phyloP scores from a whole-genome alignment of 2,329 filamentous ascomycete genomes.

The Sclerotinia trifoliorum region DNA sequence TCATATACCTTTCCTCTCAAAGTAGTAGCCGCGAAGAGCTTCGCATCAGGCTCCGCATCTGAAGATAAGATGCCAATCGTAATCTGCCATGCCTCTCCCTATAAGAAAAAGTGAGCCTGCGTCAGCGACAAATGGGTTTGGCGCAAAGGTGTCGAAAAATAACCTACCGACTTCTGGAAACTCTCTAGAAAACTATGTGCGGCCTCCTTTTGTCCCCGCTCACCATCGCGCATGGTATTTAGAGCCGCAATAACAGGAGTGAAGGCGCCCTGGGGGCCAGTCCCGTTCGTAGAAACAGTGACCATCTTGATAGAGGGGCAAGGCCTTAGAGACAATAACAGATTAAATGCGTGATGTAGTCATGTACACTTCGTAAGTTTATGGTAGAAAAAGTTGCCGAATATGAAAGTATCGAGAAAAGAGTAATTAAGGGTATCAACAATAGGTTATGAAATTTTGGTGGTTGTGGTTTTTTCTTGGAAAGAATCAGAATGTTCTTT shows the following conservation, averaged over 20 bases:
- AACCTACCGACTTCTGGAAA: constrained; percentile 95
- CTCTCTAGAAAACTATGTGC: constrained; percentile 88
- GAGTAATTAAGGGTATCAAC: neutral
- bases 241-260: constrained; percentile 84
- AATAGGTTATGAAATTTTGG: neutral
- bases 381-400: neutral
- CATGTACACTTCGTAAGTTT: constrained; percentile 22
- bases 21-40: constrained; percentile 94
- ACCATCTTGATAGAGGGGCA: constrained; percentile 39
- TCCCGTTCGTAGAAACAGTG: constrained; percentile 51
- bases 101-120: constrained; percentile 30
- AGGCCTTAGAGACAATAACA: constrained; percentile 25
- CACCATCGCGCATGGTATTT: constrained; percentile 84
- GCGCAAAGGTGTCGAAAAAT: constrained; percentile 24
- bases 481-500: constrained; percentile 22
- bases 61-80: constrained; percentile 86
- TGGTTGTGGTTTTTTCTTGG: constrained; percentile 6
- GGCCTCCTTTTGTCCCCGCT: constrained; percentile 80
- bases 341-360: constrained; percentile 20
- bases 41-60: constrained; percentile 76
- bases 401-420: neutral
- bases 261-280: constrained; percentile 67
- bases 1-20: constrained; percentile 88
- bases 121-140: constrained; percentile 17
- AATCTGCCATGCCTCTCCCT: constrained; percentile 89